These are phyloP conservation scores for Calonectria honghensis DNA, from an alignment of 2,329 filamentous ascomycete genomes.

Conservation along the genomic window DNA sequence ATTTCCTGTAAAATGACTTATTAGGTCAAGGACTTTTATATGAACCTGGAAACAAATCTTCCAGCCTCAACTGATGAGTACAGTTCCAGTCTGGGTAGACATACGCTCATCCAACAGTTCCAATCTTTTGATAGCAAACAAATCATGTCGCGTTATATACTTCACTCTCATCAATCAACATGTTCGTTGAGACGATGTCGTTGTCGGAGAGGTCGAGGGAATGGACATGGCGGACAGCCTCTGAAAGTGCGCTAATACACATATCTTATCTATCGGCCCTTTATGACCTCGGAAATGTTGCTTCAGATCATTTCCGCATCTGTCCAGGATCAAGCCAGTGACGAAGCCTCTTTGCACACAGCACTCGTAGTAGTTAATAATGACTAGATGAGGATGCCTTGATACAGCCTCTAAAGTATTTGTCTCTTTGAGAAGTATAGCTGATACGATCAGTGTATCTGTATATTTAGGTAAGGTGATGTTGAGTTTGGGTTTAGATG, in stretches of 20 bases:
- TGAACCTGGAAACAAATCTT: not conserved
- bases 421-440: not conserved
- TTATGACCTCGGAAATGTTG: not conserved
- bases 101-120: not conserved
- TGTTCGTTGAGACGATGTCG: not conserved
- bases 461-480: not conserved
- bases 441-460: not conserved
- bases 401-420: not conserved
- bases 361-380: not conserved
- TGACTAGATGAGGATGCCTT: not conserved
- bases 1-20: not conserved
- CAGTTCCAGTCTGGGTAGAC: not conserved
- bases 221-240: not conserved
- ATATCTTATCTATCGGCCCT: not conserved
- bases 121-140: not conserved
- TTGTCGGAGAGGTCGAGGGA: not conserved
- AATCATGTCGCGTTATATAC: not conserved
- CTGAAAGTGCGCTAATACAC: not conserved
- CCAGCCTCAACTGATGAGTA: not conserved
- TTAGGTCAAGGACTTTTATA: not conserved
- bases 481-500: not conserved
- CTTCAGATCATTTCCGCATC: not conserved
- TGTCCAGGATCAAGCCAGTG: not conserved
- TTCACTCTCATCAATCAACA: not conserved
- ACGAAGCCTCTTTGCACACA: not conserved